phyloP scores from a whole-genome alignment of 2,329 filamentous ascomycete genomes.

The Apiospora pterosperma region DNA sequence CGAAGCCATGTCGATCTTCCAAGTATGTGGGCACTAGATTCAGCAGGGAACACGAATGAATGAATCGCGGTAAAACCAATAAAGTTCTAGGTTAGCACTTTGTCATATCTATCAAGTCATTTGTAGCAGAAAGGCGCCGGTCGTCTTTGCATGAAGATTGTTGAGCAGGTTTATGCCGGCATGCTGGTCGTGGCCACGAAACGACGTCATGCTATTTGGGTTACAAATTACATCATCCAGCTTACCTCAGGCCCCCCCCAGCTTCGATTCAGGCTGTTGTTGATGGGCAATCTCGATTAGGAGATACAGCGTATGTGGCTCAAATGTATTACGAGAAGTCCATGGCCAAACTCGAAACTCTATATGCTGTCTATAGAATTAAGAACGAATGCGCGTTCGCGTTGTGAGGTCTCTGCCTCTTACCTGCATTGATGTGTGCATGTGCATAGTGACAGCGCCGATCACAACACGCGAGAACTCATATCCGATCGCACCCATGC shows the following conservation, averaged over 20 bases:
- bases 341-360: not conserved
- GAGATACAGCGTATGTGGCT: not conserved
- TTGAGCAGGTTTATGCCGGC: not conserved
- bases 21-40: not conserved
- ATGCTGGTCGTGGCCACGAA: not conserved
- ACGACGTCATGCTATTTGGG: not conserved
- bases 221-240: not conserved
- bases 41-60: not conserved
- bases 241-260: not conserved
- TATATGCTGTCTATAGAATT: not conserved
- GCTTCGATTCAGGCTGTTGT: not conserved
- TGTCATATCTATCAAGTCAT: not conserved
- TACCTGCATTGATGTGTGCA: not conserved
- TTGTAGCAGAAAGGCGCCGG: not conserved
- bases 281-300: not conserved
- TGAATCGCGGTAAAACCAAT: not conserved
- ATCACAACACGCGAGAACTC: not conserved
- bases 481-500: not conserved
- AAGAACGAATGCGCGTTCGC: not conserved
- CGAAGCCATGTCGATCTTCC: constrained; percentile 56
- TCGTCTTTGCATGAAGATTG: not conserved
- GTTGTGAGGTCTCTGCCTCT: not conserved
- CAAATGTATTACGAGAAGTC: not conserved
- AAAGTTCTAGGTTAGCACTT: not conserved
- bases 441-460: not conserved